Evolutionary conservation across 2,329 filamentous ascomycete species (phyloP).

Genomic region (Aspergillus intermedius): DNA sequence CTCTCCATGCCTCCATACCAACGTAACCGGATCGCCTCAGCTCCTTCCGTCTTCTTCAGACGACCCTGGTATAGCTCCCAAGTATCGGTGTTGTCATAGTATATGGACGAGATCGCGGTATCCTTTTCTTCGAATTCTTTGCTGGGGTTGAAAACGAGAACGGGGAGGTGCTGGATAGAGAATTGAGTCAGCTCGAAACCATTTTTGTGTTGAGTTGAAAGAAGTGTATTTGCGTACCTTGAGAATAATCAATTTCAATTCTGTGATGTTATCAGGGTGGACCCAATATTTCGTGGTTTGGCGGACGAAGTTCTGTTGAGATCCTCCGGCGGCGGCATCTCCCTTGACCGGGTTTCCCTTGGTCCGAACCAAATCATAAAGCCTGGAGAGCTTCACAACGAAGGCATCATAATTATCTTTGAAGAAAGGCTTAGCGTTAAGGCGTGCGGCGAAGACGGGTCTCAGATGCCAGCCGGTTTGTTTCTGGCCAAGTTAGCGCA

Average conservation of each 20-base stretch:
- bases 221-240: slow-evolving; percentile 50
- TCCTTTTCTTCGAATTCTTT: slow-evolving; percentile 92
- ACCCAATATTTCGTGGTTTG: slow-evolving; percentile 99
- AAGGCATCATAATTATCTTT: slow-evolving; percentile 98
- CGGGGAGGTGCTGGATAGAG: slow-evolving; percentile 65
- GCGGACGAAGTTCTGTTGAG: slow-evolving; percentile 90
- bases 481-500: slow-evolving; percentile 56
- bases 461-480: slow-evolving; percentile 86
- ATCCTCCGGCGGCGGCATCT: slow-evolving; percentile 82
- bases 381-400: slow-evolving; percentile 85
- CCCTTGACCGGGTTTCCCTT: slow-evolving; percentile 88
- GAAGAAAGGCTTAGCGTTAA: slow-evolving; percentile 97
- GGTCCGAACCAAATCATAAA: slow-evolving; percentile 92
- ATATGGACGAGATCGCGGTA: slow-evolving; percentile 94
- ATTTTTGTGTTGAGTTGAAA: neutral
- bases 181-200: slow-evolving; percentile 2
- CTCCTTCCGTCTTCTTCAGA: slow-evolving; percentile 94
- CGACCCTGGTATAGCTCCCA: slow-evolving; percentile 94
- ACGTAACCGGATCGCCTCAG: slow-evolving; percentile 88
- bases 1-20: slow-evolving; percentile 98
- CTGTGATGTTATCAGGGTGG: slow-evolving; percentile 95
- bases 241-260: slow-evolving; percentile 93
- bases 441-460: slow-evolving; percentile 87
- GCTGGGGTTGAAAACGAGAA: slow-evolving; percentile 92
- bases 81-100: slow-evolving; percentile 89